Evolutionary conservation across 2,329 filamentous ascomycete species (phyloP), one percentile per base, ranked within the genome.

Genomic region (Trichoderma sp.): DNA sequence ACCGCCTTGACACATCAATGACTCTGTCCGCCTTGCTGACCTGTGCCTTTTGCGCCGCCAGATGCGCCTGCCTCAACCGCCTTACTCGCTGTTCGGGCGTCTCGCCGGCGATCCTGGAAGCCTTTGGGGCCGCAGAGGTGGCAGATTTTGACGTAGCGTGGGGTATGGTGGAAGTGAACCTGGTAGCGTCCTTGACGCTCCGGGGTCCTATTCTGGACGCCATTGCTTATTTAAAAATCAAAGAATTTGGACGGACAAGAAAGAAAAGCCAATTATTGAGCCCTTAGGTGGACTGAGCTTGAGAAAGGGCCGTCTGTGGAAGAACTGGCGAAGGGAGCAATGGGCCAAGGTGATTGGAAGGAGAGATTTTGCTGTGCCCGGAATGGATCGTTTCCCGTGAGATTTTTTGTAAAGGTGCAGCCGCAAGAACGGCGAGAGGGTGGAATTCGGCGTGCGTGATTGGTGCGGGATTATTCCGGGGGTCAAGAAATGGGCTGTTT

Each of bases 101-200:
- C 80, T 92, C 90, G 70, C 80, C 77, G 67, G 78, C 74, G 63
- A 77, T 72, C 69, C 75, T 73, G 68, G 74, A 72, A 70, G 75
- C 67, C 63, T 70, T 68, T 27, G 71, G 64, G 63, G 70, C 70
- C 25, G 70, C 71, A 65, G 72, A 69, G 29, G 80, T 78, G 45
- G 77, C 75, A 50, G 84, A 78, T 77, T 91, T 91, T 72, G 88
- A 87, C 71, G 85, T 85, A 73, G 90, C 91, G 80, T 93, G 91
- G 63, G 81, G 81, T 68, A 81, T 80, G 68, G 80, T 82, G 67
- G 81, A 82, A 39, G 81, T 83, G 77, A 83, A 95, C 76, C 91
- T 89, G 74, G 92, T 95, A 72, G 92, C 92, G 78, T 94, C 92
- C 74, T 87, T 87, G 77, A 91, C 89, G 80, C 88, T 92, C 76